Base-by-base conservation (phyloP, 352 stramenopile species). In the Phytopythium cucurbitacearum region DNA sequence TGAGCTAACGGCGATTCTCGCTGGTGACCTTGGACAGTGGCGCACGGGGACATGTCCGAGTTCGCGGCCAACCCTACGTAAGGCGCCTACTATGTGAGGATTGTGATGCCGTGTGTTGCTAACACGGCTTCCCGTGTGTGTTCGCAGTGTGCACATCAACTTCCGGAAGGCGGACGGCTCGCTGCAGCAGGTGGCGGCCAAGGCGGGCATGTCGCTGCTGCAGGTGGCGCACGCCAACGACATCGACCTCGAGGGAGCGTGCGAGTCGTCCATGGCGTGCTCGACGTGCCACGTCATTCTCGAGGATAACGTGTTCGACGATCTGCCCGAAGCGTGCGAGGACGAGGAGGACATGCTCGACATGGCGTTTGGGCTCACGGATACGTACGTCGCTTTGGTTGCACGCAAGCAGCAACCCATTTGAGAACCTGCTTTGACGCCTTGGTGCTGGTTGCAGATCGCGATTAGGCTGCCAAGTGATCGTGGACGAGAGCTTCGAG, bases 311-410 rank as follows among this genome's bases (percentile, higher is more conserved):
- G 60, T 99, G 28, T 99, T 96, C 57, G 89, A 99, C 38, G 10
- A 69, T 16, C 71, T 99, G 28, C 69, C 92, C 11, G 85, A 96
- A 46, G 69, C 96, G 7, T 95, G 71, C 47, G 97, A 99, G 66
- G 95, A 99, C 51, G 97, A 99, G 68, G 97, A 99, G 67, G 97
- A 99, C 69, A 99, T 98, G 94, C 80, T 98, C 37, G 95, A 99
- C 71, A 97, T 99, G 93, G 97, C 97, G 8, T 99, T 98, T 71
- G 97, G 97, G 5, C 81, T 99, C 40, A 98, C 94, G 0, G 76
- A 98, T 59, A 99, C 95, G 56, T 97, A 57, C 44, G 69, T 62
- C 3, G 3, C 12, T 28, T 6, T 32, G 3, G 15, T 16, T 58
- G 21, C 21, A 28, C 21, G 21, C 21, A 28, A 28, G 21, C 21